Conservation (phyloP, 2,329 filamentous ascomycete species). For the Emmonsia crescens region DNA sequence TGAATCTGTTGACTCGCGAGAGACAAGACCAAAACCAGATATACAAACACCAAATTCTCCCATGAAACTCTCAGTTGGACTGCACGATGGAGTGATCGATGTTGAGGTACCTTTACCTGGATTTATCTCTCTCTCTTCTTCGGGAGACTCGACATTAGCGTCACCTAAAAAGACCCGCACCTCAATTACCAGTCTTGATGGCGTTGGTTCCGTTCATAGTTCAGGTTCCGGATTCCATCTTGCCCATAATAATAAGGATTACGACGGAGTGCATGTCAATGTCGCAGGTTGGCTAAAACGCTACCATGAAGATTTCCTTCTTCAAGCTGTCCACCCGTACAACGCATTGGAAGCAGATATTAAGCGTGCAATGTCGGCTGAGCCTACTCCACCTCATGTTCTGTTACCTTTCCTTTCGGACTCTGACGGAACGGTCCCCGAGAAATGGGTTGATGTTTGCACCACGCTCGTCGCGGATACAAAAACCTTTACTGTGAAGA, state of each 20-base stretch:
- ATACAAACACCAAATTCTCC: slow-evolving; percentile 32
- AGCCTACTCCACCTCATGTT: slow-evolving; percentile 33
- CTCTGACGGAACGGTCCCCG: slow-evolving; percentile 18
- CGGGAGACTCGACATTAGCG: slow-evolving; percentile 34
- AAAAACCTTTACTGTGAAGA: slow-evolving; percentile 44
- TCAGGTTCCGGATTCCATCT: slow-evolving; percentile 24
- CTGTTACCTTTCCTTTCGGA: slow-evolving; percentile 24
- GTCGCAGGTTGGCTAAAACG: slow-evolving; percentile 47
- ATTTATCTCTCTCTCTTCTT: slow-evolving; percentile 38
- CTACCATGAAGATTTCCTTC: slow-evolving; percentile 49
- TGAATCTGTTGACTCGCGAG: slow-evolving; percentile 18
- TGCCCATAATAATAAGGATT: slow-evolving; percentile 20
- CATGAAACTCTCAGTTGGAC: slow-evolving; percentile 44
- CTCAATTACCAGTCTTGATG: slow-evolving; percentile 44
- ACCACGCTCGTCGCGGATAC: slow-evolving; percentile 48
- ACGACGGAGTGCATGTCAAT: slow-evolving; percentile 40
- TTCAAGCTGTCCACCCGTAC: slow-evolving; percentile 49
- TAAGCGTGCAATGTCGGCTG: slow-evolving; percentile 45
- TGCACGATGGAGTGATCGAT: slow-evolving; percentile 48
- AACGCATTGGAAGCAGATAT: slow-evolving; percentile 43
- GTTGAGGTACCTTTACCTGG: slow-evolving; percentile 47
- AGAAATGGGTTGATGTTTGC: slow-evolving; percentile 47
- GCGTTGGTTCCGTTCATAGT: slow-evolving; percentile 35
- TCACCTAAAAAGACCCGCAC: slow-evolving; percentile 35
- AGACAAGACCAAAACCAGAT: slow-evolving; percentile 20